Evolutionary conservation across 2,329 filamentous ascomycete genomes (phyloP).

Genomic region (Mycosphaerella arachidis): DNA sequence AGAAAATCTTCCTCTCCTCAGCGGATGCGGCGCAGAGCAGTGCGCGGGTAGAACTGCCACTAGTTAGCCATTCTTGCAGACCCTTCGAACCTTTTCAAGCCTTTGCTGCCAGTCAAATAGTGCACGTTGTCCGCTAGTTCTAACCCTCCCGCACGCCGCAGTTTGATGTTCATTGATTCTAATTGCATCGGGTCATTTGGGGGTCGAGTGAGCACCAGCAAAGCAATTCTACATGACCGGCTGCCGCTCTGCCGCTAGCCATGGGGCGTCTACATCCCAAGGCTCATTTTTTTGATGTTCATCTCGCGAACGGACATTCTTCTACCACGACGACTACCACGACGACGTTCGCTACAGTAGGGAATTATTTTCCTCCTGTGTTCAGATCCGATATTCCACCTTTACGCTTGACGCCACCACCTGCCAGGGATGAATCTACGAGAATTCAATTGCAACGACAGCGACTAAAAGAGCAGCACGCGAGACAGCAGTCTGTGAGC

Average conservation of each 20-base stretch:
- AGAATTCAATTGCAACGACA: slow-evolving; percentile 30
- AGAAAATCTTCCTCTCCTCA: not conserved
- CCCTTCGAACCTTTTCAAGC: slow-evolving; percentile 1
- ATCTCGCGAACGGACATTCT: slow-evolving; percentile 18
- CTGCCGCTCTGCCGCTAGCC: slow-evolving; percentile 7
- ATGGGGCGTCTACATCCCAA: slow-evolving; percentile 20
- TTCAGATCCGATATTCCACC: slow-evolving; percentile 10
- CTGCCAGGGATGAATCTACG: slow-evolving; percentile 23
- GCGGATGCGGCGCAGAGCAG: not conserved
- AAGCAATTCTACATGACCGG: not conserved
- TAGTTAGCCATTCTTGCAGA: slow-evolving; percentile 3
- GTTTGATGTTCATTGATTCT: not conserved
- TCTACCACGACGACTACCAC: slow-evolving; percentile 12
- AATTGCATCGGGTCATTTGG: not conserved
- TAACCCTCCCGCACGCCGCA: not conserved
- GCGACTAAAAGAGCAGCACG: slow-evolving; percentile 24
- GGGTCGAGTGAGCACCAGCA: slow-evolving; percentile 1
- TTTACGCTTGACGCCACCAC: slow-evolving; percentile 17
- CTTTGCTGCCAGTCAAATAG: slow-evolving; percentile 15
- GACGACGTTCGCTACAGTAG: slow-evolving; percentile 6
- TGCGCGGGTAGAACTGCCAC: slow-evolving; percentile 1
- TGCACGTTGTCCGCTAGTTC: slow-evolving; percentile 14
- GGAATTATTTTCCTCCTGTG: slow-evolving; percentile 6
- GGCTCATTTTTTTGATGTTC: slow-evolving; percentile 22
- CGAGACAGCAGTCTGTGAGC: slow-evolving; percentile 20